phyloP scores from a whole-genome alignment of 2,329 filamentous ascomycete genomes.

The Tolypocladium album region DNA sequence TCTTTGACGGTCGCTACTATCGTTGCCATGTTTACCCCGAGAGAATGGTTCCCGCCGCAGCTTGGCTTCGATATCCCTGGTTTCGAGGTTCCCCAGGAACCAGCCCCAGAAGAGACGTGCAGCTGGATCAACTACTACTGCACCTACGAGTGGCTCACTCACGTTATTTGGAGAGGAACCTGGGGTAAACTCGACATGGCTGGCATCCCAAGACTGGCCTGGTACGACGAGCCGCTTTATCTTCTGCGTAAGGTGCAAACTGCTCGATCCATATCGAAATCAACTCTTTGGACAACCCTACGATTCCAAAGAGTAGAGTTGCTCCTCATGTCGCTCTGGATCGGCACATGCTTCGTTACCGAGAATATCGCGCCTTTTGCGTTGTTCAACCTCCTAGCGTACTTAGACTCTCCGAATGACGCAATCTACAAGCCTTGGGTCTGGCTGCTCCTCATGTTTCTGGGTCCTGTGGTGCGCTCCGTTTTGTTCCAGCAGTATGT shows the following conservation, averaged over 20 bases:
- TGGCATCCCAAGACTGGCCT: constrained; percentile 37
- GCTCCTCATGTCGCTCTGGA: constrained; percentile 32
- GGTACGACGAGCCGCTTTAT: constrained; percentile 43
- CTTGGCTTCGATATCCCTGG: constrained; percentile 26
- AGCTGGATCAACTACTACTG: constrained; percentile 42
- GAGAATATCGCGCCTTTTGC: constrained; percentile 43
- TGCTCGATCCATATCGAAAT: constrained; percentile 30
- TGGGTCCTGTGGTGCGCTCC: constrained; percentile 36
- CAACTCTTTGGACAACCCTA: constrained; percentile 33
- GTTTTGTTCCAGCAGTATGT: constrained; percentile 45
- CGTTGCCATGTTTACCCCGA: constrained; percentile 33
- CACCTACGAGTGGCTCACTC: constrained; percentile 39
- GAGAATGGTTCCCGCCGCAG: constrained; percentile 38
- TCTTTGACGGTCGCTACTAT: constrained; percentile 25
- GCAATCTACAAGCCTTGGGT: constrained; percentile 37
- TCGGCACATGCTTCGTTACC: constrained; percentile 23
- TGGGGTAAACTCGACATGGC: constrained; percentile 32
- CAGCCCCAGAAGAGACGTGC: constrained; percentile 40
- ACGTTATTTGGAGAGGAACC: constrained; percentile 35
- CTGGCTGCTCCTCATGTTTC: constrained; percentile 43
- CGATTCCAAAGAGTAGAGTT: constrained; percentile 32
- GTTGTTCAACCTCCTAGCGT: constrained; percentile 41
- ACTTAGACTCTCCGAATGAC: constrained; percentile 33
- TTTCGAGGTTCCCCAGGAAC: constrained; percentile 23
- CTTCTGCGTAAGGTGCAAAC: constrained; percentile 31